A percentile compares a stretch with the other conserved stretches of the same genome.
Evolutionary conservation across 345 rosid genomes (phyloP).

Genomic region (Abelmoschus esculentus): DNA sequence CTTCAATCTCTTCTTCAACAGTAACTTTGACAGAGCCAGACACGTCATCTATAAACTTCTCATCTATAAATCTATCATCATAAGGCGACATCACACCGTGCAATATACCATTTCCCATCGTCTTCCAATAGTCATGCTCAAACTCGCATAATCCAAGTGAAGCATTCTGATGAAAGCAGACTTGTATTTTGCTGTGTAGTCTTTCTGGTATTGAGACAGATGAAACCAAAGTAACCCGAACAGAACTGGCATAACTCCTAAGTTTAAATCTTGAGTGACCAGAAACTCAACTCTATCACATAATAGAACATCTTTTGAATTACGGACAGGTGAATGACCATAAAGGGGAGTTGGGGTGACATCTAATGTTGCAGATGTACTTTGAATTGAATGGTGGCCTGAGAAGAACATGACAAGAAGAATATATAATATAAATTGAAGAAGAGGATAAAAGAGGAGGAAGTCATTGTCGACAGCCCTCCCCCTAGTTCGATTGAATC

Average conservation of each 20-base stretch:
- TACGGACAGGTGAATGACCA: slow-evolving; percentile 11
- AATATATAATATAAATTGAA: background rate
- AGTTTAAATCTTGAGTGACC: slow-evolving; percentile 55
- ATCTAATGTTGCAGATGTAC: slow-evolving; percentile 36
- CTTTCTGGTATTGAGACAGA: slow-evolving; percentile 37
- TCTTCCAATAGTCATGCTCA: slow-evolving; percentile 61
- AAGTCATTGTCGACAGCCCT: background rate
- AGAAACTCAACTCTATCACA: slow-evolving; percentile 71
- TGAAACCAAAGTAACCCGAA: slow-evolving; percentile 48
- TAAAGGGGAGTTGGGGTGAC: slow-evolving; percentile 32
- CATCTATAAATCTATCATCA: slow-evolving; percentile 58
- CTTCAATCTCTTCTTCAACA: slow-evolving; percentile 58
- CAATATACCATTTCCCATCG: slow-evolving; percentile 56
- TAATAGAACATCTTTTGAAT: slow-evolving; percentile 25
- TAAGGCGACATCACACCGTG: slow-evolving; percentile 66
- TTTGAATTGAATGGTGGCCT: background rate
- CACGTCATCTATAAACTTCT: slow-evolving; percentile 44
- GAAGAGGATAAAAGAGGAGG: background rate
- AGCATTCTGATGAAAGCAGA: slow-evolving; percentile 76
- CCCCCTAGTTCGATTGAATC: too few relatives aligned
- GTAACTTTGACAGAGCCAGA: slow-evolving; percentile 43
- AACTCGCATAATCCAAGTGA: slow-evolving; percentile 62
- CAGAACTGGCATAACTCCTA: slow-evolving; percentile 51
- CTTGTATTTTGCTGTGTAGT: slow-evolving; percentile 49
- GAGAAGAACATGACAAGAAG: background rate